Conservation (phyloP, 1,284 basidiomycete species). For the Apiotrichum veenhuisii region DNA sequence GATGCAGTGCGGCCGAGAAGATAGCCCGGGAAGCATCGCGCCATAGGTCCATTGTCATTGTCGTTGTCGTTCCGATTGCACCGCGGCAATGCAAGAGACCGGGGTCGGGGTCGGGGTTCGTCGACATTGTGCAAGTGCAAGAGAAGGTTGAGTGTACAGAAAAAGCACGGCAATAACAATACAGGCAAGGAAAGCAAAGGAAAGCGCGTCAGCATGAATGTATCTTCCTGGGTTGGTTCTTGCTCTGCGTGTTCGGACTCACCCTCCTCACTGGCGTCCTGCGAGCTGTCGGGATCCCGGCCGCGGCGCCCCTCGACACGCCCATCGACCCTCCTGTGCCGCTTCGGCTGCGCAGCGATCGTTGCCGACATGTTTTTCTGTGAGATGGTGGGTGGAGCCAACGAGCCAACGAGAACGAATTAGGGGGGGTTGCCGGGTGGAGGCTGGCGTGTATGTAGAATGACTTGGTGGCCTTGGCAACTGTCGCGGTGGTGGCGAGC, state of each 20-base stretch:
- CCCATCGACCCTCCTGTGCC: slow-evolving; percentile 13
- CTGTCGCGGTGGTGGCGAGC: too few species aligned
- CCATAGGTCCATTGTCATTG: too few species aligned
- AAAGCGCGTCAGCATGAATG: background rate
- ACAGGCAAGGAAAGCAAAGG: background rate
- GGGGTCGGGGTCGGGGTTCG: too few species aligned
- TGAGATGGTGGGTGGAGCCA: background rate
- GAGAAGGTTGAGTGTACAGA: too few species aligned
- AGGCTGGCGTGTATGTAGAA: too few species aligned
- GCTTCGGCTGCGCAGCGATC: slow-evolving; percentile 7
- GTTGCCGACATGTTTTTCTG: slow-evolving; percentile 3
- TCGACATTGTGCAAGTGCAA: too few species aligned
- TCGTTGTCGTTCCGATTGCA: too few species aligned
- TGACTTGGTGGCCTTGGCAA: too few species aligned
- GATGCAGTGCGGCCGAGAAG: too few species aligned
- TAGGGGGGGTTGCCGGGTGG: too few species aligned
- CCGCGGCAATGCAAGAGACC: too few species aligned
- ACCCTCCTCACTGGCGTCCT: slow-evolving; percentile 50
- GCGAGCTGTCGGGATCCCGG: slow-evolving; percentile 28
- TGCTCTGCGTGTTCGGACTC: slow-evolving; percentile 11
- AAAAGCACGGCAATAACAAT: background rate
- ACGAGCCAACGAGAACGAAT: background rate
- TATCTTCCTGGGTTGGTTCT: background rate
- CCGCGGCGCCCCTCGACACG: slow-evolving; percentile 16
- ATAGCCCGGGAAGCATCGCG: too few species aligned